Percentiles rank a stretch among this genome's conserved stretches.
phyloP scores from a whole-genome alignment of 1,139 yeast species.

The Kodamaea ohmeri region DNA sequence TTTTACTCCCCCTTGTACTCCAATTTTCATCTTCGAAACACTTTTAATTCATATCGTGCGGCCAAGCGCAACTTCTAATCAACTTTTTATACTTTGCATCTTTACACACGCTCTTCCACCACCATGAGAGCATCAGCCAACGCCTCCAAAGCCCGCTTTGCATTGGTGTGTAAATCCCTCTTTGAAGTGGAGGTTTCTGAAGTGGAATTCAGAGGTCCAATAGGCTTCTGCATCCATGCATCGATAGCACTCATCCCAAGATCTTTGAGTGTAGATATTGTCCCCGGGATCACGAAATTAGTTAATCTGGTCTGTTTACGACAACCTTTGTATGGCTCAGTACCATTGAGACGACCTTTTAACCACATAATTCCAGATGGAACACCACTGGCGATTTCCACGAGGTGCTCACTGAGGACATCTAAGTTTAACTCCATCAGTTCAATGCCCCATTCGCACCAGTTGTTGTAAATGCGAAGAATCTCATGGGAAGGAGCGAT shows the following conservation, averaged over 20 bases:
- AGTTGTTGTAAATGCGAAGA: conserved; percentile 15
- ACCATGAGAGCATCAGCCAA: no score
- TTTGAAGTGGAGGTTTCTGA: conserved; percentile 1
- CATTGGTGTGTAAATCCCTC: background rate
- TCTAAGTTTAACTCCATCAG: conserved; percentile 18
- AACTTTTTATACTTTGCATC: background rate
- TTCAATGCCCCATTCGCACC: conserved; percentile 17
- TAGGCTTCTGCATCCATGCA: conserved; percentile 6
- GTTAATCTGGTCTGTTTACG: conserved; percentile 18
- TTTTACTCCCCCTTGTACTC: no score
- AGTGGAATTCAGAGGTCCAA: conserved; percentile 6
- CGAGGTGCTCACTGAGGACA: conserved; percentile 17
- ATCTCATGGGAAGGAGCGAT: conserved; percentile 19
- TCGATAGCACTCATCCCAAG: background rate
- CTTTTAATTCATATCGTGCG: no score
- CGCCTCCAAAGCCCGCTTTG: background rate
- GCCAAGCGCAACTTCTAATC: no score
- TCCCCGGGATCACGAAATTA: conserved; percentile 20
- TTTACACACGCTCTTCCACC: no score
- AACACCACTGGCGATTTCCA: conserved; percentile 16
- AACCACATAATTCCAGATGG: conserved; percentile 20
- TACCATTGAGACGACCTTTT: conserved; percentile 14
- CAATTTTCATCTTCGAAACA: no score
- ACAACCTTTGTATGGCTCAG: conserved; percentile 13
- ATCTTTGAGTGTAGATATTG: conserved; percentile 3